Conservation (phyloP, 768 basidiomycete species). For the Boletus edulis region DNA sequence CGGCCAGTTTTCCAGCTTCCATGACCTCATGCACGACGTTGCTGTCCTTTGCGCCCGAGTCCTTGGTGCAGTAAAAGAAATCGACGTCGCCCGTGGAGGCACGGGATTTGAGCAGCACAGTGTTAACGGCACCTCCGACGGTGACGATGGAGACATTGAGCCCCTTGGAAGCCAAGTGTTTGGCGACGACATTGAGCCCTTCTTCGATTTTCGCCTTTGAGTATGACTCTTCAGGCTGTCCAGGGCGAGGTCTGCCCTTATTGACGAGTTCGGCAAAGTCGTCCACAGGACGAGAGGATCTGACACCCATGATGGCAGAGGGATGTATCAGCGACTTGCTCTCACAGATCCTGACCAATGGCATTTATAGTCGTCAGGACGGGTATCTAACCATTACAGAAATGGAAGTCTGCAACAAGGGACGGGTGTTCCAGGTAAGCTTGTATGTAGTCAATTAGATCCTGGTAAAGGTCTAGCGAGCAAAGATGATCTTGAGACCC, state of each 20-base stretch:
- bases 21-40: neutral
- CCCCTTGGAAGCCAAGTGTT: neutral
- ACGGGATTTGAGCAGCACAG: slow-evolving; percentile 1
- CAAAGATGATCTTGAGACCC: too few species aligned
- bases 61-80: slow-evolving; percentile 10
- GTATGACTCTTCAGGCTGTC: slow-evolving; percentile 1
- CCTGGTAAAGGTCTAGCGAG: too few species aligned
- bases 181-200: slow-evolving; percentile 3
- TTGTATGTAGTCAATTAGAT: too few species aligned
- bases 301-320: neutral
- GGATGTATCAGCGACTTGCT: too few species aligned
- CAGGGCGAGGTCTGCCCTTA: neutral
- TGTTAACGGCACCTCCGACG: slow-evolving; percentile 11
- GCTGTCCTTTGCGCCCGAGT: neutral
- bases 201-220: slow-evolving; percentile 2
- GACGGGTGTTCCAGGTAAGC: too few species aligned
- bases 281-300: neutral
- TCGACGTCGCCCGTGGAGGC: slow-evolving; percentile 10
- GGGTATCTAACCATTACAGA: neutral
- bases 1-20: slow-evolving; percentile 1
- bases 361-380: neutral
- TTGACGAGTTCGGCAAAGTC: slow-evolving; percentile 1
- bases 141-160: slow-evolving; percentile 5
- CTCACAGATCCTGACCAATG: neutral
- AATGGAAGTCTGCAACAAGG: neutral